Base-by-base conservation (phyloP, 2,329 filamentous ascomycete genomes). In the Rutstroemia sydowiana region DNA sequence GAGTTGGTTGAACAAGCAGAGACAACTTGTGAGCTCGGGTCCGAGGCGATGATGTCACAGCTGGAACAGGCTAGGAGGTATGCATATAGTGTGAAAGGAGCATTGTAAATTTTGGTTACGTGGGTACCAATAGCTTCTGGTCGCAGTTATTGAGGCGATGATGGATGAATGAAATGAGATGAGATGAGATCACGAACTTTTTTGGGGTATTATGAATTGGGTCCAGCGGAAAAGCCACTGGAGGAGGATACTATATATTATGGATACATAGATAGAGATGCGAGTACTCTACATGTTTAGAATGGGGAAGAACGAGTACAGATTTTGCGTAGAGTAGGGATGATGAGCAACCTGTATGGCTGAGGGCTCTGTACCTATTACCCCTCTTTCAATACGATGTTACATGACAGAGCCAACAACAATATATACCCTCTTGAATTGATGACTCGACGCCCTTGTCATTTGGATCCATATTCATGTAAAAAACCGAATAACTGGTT, bases 1-100 rank as follows among this genome's bases (percentile, higher is more conserved):
- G 69, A 91, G 87, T 70, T 95, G 87, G 87, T 71, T 95, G 61
- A 87, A 87, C 63, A 90, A 87, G 73, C 88, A 93, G 75, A 79
- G 88, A 65, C 79, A 82, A 65, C 75, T 83, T 73, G 79, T 85
- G 59, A 83, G 84, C 52, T 53, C 64, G 11, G 61, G 62, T 13
- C 63, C 63, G 20, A 58, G 64, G 54, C 56, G 65, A 51, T 66
- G 56, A 53, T 39, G 20, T 30, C n/a, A 21, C 13, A 5, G 45
- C 9, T 51, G 16, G 8, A 20, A 14, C 11, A 41, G n/a, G 32
- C n/a, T 11, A n/a, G 32, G 20, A 31, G 18, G 21, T 18, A 46
- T 45, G 18, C 31, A 30, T 26, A 40, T 36, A 21, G 36, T 46
- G 36, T 11, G 20, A 39, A 21, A 10, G 8, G 16, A 18, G 36